These are phyloP conservation scores for Magnolia changhungtana DNA, from an alignment of 164 flowering plant species.

Conservation along the genomic window DNA sequence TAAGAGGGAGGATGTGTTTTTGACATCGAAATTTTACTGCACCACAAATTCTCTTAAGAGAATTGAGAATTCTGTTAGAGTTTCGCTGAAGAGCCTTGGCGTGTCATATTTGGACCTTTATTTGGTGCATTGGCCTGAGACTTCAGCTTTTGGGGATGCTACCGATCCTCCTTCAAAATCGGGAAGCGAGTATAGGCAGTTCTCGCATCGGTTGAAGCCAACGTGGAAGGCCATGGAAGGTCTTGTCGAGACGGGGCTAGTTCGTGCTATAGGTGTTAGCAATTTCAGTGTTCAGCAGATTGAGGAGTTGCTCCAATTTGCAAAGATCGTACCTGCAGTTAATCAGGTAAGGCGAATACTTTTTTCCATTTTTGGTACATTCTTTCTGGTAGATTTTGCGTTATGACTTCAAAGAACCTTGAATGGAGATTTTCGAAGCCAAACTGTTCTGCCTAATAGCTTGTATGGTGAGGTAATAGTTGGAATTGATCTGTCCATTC, in stretches of 20 bases:
- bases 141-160: constrained; percentile 63
- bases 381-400: neutral
- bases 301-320: constrained; percentile 62
- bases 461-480: neutral
- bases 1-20: constrained; percentile 59
- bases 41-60: constrained; percentile 54
- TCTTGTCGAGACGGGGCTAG: constrained; percentile 59
- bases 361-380: neutral
- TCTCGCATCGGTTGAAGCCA: constrained; percentile 44
- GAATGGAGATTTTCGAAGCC: neutral
- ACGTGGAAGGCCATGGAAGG: constrained; percentile 91
- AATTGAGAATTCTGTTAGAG: constrained; percentile 59
- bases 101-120: constrained; percentile 61
- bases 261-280: constrained; percentile 77
- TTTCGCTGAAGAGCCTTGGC: constrained; percentile 63
- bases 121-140: constrained; percentile 71
- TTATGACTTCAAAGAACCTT: neutral
- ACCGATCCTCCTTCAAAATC: constrained; percentile 64
- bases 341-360: constrained; percentile 51
- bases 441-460: neutral
- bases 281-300: constrained; percentile 67
- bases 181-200: constrained; percentile 53
- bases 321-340: constrained; percentile 72
- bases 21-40: constrained; percentile 62
- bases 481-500: neutral